Percentiles rank a stretch among this genome's conserved stretches.
Conservation (phyloP, 2,329 filamentous ascomycete genomes). For the Thelonectria blattea region DNA sequence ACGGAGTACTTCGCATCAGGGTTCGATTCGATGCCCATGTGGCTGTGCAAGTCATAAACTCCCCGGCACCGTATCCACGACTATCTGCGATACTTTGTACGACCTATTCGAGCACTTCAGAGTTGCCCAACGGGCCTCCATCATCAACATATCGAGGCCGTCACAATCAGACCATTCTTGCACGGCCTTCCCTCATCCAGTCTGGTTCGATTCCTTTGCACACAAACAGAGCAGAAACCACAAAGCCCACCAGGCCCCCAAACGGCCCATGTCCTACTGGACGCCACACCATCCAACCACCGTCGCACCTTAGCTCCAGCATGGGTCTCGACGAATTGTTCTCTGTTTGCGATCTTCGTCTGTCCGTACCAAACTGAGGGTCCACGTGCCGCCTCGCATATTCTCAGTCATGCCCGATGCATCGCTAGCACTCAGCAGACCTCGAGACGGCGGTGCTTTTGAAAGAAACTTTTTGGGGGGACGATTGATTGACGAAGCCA, state of each 20-base stretch:
- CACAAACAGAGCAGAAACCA: conserved; percentile 8
- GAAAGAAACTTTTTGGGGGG: not conserved
- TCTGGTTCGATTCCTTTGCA: conserved; percentile 17
- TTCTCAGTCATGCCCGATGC: conserved; percentile 6
- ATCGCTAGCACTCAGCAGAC: conserved; percentile 3
- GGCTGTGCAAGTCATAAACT: conserved; percentile 11
- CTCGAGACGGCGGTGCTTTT: not conserved
- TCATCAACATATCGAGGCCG: conserved; percentile 20
- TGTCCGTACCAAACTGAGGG: conserved; percentile 23
- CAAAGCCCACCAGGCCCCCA: conserved; percentile 16
- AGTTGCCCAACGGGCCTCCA: conserved; percentile 16
- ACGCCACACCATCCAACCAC: conserved; percentile 29
- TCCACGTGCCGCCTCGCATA: conserved; percentile 29
- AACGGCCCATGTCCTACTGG: conserved; percentile 24
- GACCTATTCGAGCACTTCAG: not conserved
- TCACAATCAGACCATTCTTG: conserved; percentile 38
- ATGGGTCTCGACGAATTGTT: conserved; percentile 21
- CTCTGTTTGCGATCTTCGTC: conserved; percentile 28
- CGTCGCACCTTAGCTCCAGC: conserved; percentile 12
- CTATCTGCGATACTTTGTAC: not conserved
- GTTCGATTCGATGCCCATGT: conserved; percentile 7
- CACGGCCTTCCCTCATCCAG: conserved; percentile 32
- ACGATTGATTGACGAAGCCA: conserved; percentile 12
- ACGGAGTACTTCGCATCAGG: not conserved
- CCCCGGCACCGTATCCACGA: not conserved